Evolutionary conservation across 2,329 filamentous ascomycete species (phyloP).

Genomic region (Diaporthe citri): DNA sequence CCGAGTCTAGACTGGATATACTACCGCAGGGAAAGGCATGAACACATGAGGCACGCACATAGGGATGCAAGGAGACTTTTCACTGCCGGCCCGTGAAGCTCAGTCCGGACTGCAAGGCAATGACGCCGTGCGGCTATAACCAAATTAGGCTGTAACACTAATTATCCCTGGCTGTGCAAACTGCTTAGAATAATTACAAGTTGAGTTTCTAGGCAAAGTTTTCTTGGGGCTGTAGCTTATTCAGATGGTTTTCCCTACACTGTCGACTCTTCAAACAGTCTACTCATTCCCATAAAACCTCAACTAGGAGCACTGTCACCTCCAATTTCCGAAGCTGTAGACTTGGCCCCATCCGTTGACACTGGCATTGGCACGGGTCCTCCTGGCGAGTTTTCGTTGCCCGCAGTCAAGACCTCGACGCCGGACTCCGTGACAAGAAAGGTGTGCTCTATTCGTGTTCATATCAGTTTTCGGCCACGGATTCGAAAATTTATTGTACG

Average conservation of each 20-base stretch:
- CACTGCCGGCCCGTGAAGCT: not conserved
- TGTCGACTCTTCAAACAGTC: too few species aligned
- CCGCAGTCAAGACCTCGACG: conserved; percentile 85
- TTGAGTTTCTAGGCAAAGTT: not conserved
- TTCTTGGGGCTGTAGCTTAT: not conserved
- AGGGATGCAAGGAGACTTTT: not conserved
- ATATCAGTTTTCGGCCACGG: not conserved
- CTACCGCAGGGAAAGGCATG: not conserved
- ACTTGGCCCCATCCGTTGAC: not conserved
- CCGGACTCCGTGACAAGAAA: conserved; percentile 86
- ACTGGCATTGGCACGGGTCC: conserved; percentile 74
- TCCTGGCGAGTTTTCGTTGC: conserved; percentile 80
- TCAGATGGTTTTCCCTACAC: not conserved
- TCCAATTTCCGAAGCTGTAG: not conserved
- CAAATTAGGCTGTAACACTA: not conserved
- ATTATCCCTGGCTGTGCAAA: not conserved
- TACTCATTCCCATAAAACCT: too few species aligned
- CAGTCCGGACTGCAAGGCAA: not conserved
- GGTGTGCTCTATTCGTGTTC: conserved; percentile 74
- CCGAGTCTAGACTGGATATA: not conserved
- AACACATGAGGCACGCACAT: not conserved
- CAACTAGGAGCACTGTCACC: not conserved
- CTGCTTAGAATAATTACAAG: too few species aligned
- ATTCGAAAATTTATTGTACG: conserved; percentile 49
- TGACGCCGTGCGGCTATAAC: not conserved